These are phyloP conservation scores for Gleditsia sinensis DNA, from an alignment of 306 rosid genomes.

Conservation along the genomic window DNA sequence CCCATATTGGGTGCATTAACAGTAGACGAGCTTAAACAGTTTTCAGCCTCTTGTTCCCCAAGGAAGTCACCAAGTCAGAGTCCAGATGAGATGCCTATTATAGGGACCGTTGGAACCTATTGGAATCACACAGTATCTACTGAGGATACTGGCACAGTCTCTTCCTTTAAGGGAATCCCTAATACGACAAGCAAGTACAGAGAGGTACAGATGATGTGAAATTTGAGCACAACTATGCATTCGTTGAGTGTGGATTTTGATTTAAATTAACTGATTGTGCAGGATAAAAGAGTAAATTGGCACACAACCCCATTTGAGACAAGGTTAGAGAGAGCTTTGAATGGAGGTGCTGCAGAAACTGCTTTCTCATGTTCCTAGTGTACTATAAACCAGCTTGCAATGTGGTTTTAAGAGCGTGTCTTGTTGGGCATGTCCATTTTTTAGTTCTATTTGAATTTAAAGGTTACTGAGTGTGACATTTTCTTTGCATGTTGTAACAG, in stretches of 20 bases:
- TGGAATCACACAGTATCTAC: slow-evolving; percentile 52
- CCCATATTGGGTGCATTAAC: slow-evolving; percentile 91
- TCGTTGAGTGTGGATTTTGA: slow-evolving; percentile 49
- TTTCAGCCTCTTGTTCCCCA: slow-evolving; percentile 69
- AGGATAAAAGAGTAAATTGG: slow-evolving; percentile 86
- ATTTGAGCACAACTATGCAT: slow-evolving; percentile 9
- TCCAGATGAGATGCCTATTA: slow-evolving; percentile 77
- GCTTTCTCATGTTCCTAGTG: slow-evolving; percentile 36
- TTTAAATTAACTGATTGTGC: slow-evolving; percentile 48
- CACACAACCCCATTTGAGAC: slow-evolving; percentile 87
- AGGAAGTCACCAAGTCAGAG: slow-evolving; percentile 70
- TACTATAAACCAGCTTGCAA: slow-evolving; percentile 35
- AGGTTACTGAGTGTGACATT: neutral
- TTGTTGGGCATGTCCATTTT: slow-evolving; percentile 37
- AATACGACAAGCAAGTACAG: slow-evolving; percentile 85
- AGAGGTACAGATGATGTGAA: slow-evolving; percentile 71
- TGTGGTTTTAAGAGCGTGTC: slow-evolving; percentile 32
- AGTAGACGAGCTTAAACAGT: slow-evolving; percentile 74
- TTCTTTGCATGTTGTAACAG: neutral
- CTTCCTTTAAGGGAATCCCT: slow-evolving; percentile 83
- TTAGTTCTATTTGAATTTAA: slow-evolving; percentile 32
- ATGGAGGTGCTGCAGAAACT: slow-evolving; percentile 50
- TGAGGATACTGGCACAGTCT: slow-evolving; percentile 49
- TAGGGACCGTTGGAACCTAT: slow-evolving; percentile 81
- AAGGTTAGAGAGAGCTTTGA: slow-evolving; percentile 83